These are phyloP conservation scores for Chlamydomonas sphaeroides DNA, from an alignment of 139 green algal species.

Conservation along the genomic window DNA sequence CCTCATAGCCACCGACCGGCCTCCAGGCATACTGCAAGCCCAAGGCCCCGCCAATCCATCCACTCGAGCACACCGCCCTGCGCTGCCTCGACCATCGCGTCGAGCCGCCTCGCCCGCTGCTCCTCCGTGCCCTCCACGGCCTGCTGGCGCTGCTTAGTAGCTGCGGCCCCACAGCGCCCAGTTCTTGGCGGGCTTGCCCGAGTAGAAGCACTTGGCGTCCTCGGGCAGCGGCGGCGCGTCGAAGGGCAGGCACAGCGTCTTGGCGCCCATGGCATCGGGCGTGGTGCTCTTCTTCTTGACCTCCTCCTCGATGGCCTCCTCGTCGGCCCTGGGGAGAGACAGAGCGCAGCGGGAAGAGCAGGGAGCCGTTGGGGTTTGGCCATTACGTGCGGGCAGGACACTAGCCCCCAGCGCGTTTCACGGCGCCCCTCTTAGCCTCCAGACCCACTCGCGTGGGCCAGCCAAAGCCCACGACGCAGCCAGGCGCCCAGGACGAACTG, in stretches of 20 bases:
- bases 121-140: no score
- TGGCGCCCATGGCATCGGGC: constrained; percentile 90
- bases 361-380: no score
- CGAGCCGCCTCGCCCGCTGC: no score
- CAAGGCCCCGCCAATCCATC: no score
- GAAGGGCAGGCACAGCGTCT: constrained; percentile 97
- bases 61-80: no score
- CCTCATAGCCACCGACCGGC: no score
- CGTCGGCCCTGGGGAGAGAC: constrained; percentile 51
- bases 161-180: constrained; percentile 95
- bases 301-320: constrained; percentile 87
- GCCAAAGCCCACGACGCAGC: no score
- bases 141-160: constrained; percentile 74
- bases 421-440: no score
- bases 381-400: not conserved
- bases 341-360: not conserved
- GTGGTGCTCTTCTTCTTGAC: constrained; percentile 88
- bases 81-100: no score
- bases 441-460: no score
- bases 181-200: constrained; percentile 94
- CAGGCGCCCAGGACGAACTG: no score
- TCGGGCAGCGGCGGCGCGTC: constrained; percentile 88
- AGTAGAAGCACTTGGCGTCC: constrained; percentile 93
- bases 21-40: no score
- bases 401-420: not conserved